Evolutionary conservation across 176 grass and related monocot species (phyloP), one percentile per base, ranked within the genome.

Genomic region (Triticum timopheevii): DNA sequence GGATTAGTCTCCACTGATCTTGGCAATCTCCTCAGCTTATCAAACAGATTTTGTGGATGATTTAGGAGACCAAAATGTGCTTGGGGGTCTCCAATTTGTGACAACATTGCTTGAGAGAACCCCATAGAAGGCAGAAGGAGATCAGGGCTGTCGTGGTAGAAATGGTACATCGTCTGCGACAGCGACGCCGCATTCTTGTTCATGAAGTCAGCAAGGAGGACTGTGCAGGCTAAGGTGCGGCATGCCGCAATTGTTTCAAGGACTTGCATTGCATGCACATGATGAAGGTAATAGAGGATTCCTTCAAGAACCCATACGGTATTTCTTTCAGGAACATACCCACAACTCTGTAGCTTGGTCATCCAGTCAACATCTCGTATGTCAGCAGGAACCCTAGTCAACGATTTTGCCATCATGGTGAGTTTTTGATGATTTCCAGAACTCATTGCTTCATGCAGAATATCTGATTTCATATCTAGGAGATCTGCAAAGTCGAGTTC

Each of bases 241-340:
- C 82, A 83, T 54, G 86, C 87, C 7, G 77, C 97, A 33, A 98
- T 96, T 28, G 85, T 79, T 81, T 90, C 44, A 2, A 98, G 94
- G 61, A 98, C 92, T 83, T 94, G 92, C 92, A 96, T 94, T 33
- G 94, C 97, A 44, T 91, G 75, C 3, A 82, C 79, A 23, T 94
- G 66, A 8, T 90, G 88, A 31, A 98, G 97, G 79, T 98, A 98
- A 84, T 94, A 98, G 35, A 98, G 74, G 69, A 98, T 96, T 75
- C 97, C 97, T 94, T 98, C 94, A 10, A 98, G 94, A 36, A 98
- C 85, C 97, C 97, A 98, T 80, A 98, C 78, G 3, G 97, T 96
- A 79, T 92, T 92, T 30, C 85, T 94, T 86, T 84, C 73, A 65
- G 94, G 92, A 69, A 81, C 77, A 88, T 91, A 98, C 1, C 97